Conservation (phyloP, 1,139 yeast species). For the Petasospora fabianii region DNA sequence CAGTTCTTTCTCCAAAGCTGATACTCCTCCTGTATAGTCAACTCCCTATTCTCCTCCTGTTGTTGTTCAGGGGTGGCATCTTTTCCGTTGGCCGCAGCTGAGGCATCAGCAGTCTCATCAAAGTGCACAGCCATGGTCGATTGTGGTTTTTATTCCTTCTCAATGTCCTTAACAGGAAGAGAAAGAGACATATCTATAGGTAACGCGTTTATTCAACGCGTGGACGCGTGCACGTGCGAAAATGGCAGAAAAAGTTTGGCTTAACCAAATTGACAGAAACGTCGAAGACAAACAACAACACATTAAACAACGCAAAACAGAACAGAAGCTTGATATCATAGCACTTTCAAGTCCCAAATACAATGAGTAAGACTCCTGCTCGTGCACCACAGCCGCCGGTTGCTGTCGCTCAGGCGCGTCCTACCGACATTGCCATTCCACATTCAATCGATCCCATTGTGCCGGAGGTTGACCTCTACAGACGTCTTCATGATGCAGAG, state of each 20-base stretch:
- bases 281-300: not conserved
- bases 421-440: slow-evolving; percentile 27
- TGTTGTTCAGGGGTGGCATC: slow-evolving; percentile 3
- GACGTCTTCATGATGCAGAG: slow-evolving; percentile 73
- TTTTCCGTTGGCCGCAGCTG: slow-evolving; percentile 6
- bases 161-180: no score
- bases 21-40: slow-evolving; percentile 55
- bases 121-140: slow-evolving; percentile 7
- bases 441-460: slow-evolving; percentile 36
- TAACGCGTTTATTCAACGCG: not conserved
- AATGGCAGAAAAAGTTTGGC: not conserved
- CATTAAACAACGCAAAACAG: slow-evolving; percentile 1
- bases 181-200: no score
- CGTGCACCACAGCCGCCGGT: slow-evolving; percentile 3
- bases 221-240: not conserved
- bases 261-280: no score
- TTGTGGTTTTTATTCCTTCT: not conserved
- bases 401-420: slow-evolving; percentile 23
- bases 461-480: slow-evolving; percentile 72
- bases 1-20: slow-evolving; percentile 78
- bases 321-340: not conserved
- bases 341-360: not conserved
- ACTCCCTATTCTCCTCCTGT: slow-evolving; percentile 17
- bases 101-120: slow-evolving; percentile 6
- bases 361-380: not conserved